A percentile compares a stretch with the other conserved stretches of the same genome.
These are phyloP conservation scores for Iris pallida DNA, from an alignment of 116 monocot genomes.

Conservation along the genomic window DNA sequence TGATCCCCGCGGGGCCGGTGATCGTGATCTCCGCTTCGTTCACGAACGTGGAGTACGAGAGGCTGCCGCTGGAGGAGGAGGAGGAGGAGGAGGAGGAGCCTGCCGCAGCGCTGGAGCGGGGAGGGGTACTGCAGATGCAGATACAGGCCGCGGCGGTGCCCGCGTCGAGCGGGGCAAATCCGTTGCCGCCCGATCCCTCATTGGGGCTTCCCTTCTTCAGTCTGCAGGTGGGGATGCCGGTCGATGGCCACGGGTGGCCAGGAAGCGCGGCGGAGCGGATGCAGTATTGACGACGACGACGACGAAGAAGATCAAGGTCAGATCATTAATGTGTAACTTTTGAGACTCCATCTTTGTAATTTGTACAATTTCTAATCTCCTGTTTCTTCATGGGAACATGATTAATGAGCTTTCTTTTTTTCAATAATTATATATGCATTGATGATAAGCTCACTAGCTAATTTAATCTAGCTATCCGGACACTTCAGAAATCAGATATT, in stretches of 20 bases:
- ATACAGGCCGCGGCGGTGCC: conserved; percentile 15
- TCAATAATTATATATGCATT: no score
- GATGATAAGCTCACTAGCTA: no score
- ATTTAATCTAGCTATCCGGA: no score
- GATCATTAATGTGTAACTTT: no score
- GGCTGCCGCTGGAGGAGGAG: conserved; percentile 77
- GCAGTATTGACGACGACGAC: not conserved
- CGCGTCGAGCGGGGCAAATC: conserved; percentile 9
- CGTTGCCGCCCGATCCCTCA: conserved; percentile 23
- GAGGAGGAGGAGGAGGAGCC: conserved; percentile 28
- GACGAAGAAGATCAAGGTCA: no score
- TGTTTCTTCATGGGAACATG: no score
- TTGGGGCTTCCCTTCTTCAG: conserved; percentile 68
- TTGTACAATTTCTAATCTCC: no score
- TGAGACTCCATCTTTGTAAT: no score
- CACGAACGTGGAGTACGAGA: conserved; percentile 92
- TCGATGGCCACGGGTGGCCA: conserved; percentile 53
- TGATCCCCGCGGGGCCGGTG: conserved; percentile 79
- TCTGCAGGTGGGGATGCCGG: conserved; percentile 48
- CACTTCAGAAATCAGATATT: no score
- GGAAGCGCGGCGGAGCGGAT: conserved; percentile 12
- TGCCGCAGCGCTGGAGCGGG: conserved; percentile 3
- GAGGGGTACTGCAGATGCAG: not conserved
- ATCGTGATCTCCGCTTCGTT: conserved; percentile 84
- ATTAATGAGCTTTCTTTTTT: no score